phyloP scores from a whole-genome alignment of 441 rosid species.

The Populus hybrid region DNA sequence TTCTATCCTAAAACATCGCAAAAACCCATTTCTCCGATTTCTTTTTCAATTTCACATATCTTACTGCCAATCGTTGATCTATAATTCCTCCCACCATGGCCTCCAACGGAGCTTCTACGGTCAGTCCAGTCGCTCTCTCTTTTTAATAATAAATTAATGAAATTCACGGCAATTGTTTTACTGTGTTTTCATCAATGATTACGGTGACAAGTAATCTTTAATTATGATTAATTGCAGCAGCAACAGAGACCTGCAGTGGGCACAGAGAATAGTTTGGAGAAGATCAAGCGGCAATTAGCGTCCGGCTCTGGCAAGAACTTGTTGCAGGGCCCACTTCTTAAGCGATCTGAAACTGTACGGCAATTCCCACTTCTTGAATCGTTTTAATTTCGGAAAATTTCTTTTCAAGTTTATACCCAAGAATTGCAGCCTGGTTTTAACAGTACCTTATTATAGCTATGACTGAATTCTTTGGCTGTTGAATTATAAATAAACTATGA shows the following conservation, averaged over 20 bases:
- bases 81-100: conserved; percentile 42
- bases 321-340: conserved; percentile 92
- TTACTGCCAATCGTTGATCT: conserved; percentile 11
- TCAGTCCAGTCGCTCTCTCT: conserved; percentile 22
- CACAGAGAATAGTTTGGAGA: conserved; percentile 80
- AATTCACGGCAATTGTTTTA: neutral
- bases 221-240: conserved; percentile 13
- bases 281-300: conserved; percentile 91
- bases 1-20: neutral
- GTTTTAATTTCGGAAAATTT: conserved; percentile 1
- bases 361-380: conserved; percentile 7
- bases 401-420: too few relatives aligned
- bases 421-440: neutral
- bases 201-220: neutral
- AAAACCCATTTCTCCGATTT: conserved; percentile 7
- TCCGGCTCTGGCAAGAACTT: conserved; percentile 86
- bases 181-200: neutral
- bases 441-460: neutral
- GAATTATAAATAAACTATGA: neutral
- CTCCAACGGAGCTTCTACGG: conserved; percentile 83
- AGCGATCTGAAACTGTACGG: conserved; percentile 92
- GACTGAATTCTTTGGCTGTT: neutral
- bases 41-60: conserved; percentile 16
- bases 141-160: neutral
- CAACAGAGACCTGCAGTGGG: conserved; percentile 46